Evolutionary conservation across 768 basidiomycete genomes (phyloP).

Genomic region (Kwoniella pini): DNA sequence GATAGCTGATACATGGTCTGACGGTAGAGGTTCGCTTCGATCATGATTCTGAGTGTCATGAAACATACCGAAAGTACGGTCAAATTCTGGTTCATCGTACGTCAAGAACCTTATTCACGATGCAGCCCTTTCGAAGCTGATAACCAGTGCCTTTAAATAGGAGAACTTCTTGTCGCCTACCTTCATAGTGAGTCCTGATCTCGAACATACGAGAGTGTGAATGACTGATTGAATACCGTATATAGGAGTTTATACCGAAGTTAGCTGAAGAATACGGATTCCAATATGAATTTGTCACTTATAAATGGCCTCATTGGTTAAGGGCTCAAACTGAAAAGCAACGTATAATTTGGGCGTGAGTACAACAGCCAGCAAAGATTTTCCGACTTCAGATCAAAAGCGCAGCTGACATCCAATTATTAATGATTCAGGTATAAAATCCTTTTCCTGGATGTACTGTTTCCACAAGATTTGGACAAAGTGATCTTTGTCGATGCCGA

Average conservation of each 20-base stretch:
- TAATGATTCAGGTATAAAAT: constrained; percentile 73
- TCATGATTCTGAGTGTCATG: constrained; percentile 96
- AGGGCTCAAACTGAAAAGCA: constrained; percentile 98
- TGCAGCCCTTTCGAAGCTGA: background rate
- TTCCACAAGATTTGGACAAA: constrained; percentile 98
- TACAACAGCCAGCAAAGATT: too few species aligned
- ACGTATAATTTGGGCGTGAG: constrained; percentile 87
- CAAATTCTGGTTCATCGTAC: constrained; percentile 97
- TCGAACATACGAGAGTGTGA: background rate
- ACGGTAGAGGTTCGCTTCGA: constrained; percentile 84
- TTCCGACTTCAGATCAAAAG: too few species aligned
- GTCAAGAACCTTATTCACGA: constrained; percentile 4
- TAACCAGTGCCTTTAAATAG: constrained; percentile 26
- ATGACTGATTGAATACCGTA: background rate
- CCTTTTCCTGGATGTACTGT: constrained; percentile 95
- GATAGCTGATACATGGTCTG: background rate
- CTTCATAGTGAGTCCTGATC: constrained; percentile 68
- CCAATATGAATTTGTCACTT: constrained; percentile 95
- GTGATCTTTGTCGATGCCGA: constrained; percentile 96
- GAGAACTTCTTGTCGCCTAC: constrained; percentile 97
- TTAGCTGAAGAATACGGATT: constrained; percentile 88
- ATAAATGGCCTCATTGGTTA: constrained; percentile 99
- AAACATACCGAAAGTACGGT: constrained; percentile 90
- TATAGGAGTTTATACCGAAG: constrained; percentile 91
- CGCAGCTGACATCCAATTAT: too few species aligned